phyloP scores from a whole-genome alignment of 495 filamentous ascomycete genomes.

The Antarctomyces pellizariae region DNA sequence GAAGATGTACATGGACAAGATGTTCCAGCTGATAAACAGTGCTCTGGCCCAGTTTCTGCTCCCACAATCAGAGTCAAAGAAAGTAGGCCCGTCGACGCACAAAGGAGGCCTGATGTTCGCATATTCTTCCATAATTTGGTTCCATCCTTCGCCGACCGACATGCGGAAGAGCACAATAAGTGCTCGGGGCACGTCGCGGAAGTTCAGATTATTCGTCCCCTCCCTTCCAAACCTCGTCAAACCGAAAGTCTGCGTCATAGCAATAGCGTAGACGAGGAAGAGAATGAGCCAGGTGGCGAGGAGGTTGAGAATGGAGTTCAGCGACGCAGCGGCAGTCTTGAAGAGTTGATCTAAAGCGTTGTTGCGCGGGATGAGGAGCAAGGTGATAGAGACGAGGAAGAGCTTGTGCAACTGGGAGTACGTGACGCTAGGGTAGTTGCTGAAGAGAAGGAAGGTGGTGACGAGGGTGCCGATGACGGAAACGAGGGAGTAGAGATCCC shows the following conservation, averaged over 20 bases:
- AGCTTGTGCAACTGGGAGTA: conserved; percentile 74
- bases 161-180: conserved; percentile 83
- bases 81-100: conserved; percentile 42
- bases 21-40: conserved; percentile 93
- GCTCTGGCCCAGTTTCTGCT: conserved; percentile 65
- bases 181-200: conserved; percentile 79
- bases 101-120: conserved; percentile 51
- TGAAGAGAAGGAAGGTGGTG: conserved; percentile 45
- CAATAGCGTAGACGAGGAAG: conserved; percentile 90
- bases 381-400: conserved; percentile 72
- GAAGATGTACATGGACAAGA: conserved; percentile 99
- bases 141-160: conserved; percentile 91
- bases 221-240: conserved; percentile 63
- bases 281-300: conserved; percentile 93
- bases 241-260: conserved; percentile 88
- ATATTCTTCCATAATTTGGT: conserved; percentile 89
- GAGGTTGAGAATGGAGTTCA: conserved; percentile 76
- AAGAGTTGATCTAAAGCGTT: conserved; percentile 96
- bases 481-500: conserved; percentile 79
- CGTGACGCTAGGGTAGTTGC: conserved; percentile 25
- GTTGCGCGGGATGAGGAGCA: conserved; percentile 87
- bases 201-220: conserved; percentile 69
- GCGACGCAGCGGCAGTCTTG: conserved; percentile 93
- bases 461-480: conserved; percentile 67
- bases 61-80: conserved; percentile 81